Conservation (phyloP, 2,329 filamentous ascomycete genomes). For the Pseudocercospora crystallina region DNA sequence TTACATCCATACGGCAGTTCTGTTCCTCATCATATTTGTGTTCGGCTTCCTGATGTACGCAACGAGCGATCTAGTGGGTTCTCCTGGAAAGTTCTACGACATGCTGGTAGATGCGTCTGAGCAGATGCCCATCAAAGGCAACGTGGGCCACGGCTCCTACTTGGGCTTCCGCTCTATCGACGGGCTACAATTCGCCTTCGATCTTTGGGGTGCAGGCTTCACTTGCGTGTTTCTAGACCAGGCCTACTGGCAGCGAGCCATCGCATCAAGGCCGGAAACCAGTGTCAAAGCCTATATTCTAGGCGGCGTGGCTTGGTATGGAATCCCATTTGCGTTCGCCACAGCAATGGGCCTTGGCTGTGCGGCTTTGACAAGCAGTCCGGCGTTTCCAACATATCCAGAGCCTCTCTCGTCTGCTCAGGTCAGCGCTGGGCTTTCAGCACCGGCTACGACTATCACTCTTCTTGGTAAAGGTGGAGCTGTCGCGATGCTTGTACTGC, state of each 20-base stretch:
- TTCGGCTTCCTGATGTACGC: slow-evolving; percentile 47
- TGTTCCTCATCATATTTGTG: slow-evolving; percentile 47
- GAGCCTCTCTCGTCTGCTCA: slow-evolving; percentile 28
- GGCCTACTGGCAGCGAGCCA: slow-evolving; percentile 50
- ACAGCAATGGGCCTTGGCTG: slow-evolving; percentile 50
- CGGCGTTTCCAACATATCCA: slow-evolving; percentile 46
- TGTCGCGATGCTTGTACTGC: slow-evolving; percentile 31
- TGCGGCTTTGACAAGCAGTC: slow-evolving; percentile 45
- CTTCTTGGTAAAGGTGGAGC: slow-evolving; percentile 34
- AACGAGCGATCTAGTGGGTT: slow-evolving; percentile 41
- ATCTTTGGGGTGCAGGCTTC: slow-evolving; percentile 31
- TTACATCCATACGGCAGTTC: slow-evolving; percentile 42
- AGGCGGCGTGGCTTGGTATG: slow-evolving; percentile 50
- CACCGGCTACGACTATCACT: slow-evolving; percentile 33
- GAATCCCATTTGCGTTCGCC: slow-evolving; percentile 49
- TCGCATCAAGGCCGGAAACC: slow-evolving; percentile 39
- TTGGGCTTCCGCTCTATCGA: slow-evolving; percentile 43
- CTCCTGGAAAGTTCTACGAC: slow-evolving; percentile 42
- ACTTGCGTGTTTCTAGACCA: slow-evolving; percentile 36
- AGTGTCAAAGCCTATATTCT: slow-evolving; percentile 42
- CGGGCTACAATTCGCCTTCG: slow-evolving; percentile 45
- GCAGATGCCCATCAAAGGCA: slow-evolving; percentile 40
- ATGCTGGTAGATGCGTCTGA: slow-evolving; percentile 39
- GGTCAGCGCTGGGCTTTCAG: slow-evolving; percentile 33
- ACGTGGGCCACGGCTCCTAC: slow-evolving; percentile 42